Evolutionary conservation across 1,284 basidiomycete species (phyloP).

Genomic region (Vanrija pseudolonga): DNA sequence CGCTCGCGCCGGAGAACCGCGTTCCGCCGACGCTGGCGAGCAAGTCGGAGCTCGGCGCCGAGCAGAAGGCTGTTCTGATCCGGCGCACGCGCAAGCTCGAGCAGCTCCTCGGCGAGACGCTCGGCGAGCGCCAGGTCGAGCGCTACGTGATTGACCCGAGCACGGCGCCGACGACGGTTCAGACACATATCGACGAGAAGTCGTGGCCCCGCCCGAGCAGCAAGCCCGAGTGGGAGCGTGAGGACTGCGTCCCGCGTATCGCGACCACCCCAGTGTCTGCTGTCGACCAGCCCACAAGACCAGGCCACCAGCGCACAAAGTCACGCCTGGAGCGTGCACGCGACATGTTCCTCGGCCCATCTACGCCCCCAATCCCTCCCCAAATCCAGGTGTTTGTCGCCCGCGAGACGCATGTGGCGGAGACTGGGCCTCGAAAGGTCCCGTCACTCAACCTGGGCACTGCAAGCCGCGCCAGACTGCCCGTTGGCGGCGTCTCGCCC

Average conservation of each 20-base stretch:
- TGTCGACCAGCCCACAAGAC: background rate
- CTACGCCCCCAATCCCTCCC: too few relatives aligned
- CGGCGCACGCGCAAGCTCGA: conserved; percentile 71
- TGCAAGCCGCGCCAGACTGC: too few relatives aligned
- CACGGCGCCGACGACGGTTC: conserved; percentile 11
- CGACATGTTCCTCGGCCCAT: too few relatives aligned
- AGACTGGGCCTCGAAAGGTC: conserved; percentile 9
- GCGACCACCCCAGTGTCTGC: background rate
- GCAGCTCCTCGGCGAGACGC: conserved; percentile 62
- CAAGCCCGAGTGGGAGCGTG: conserved; percentile 24
- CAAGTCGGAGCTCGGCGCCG: conserved; percentile 62
- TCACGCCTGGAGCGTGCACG: background rate
- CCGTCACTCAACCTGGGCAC: background rate
- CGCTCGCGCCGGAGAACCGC: background rate
- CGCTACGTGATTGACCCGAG: conserved; percentile 31
- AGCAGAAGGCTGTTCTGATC: conserved; percentile 67
- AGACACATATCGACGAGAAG: conserved; percentile 14
- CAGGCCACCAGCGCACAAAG: background rate
- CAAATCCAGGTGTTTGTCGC: conserved; percentile 17
- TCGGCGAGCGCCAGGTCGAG: conserved; percentile 28
- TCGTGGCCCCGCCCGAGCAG: conserved; percentile 14
- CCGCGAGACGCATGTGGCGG: conserved; percentile 23
- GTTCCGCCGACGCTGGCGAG: conserved; percentile 49
- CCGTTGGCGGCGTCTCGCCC: background rate
- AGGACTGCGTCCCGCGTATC: conserved; percentile 25